phyloP scores from a whole-genome alignment of 1,284 basidiomycete species.

The Pseudozyma flocculosa region DNA sequence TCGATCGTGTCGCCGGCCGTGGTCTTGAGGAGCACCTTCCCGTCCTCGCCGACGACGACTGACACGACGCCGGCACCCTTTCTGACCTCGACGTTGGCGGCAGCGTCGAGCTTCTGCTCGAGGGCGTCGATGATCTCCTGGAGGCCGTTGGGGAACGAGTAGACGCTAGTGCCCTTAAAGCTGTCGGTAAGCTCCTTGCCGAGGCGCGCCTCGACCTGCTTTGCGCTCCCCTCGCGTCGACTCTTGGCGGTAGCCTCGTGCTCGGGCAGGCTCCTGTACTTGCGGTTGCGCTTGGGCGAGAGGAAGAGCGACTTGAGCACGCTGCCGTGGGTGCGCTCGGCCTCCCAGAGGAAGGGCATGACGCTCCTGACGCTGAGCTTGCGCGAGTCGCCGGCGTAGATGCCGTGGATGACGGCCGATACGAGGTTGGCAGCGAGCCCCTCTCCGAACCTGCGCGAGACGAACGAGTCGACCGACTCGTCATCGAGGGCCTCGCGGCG shows the following conservation, averaged over 20 bases:
- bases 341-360: constrained; percentile 72
- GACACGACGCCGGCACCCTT: constrained; percentile 59
- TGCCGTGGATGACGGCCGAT: constrained; percentile 84
- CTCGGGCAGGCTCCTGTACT: constrained; percentile 14
- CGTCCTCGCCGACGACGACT: constrained; percentile 65
- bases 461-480: constrained; percentile 78
- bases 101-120: constrained; percentile 61
- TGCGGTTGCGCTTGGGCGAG: constrained; percentile 25
- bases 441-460: constrained; percentile 73
- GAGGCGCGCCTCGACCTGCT: constrained; percentile 59
- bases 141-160: constrained; percentile 77
- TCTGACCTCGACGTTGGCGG: constrained; percentile 67
- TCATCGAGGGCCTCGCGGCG: constrained; percentile 61
- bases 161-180: constrained; percentile 69
- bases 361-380: constrained; percentile 73
- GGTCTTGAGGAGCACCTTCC: constrained; percentile 5
- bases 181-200: constrained; percentile 62
- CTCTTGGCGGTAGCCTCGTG: constrained; percentile 17
- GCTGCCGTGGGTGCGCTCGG: constrained; percentile 71
- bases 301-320: constrained; percentile 70
- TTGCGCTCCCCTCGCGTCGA: constrained; percentile 18
- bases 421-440: constrained; percentile 73
- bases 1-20: constrained; percentile 9
- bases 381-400: constrained; percentile 84
- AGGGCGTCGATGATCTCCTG: constrained; percentile 69